Evolutionary conservation across 1,139 yeast species (phyloP).

Genomic region (Lodderomyces theae): DNA sequence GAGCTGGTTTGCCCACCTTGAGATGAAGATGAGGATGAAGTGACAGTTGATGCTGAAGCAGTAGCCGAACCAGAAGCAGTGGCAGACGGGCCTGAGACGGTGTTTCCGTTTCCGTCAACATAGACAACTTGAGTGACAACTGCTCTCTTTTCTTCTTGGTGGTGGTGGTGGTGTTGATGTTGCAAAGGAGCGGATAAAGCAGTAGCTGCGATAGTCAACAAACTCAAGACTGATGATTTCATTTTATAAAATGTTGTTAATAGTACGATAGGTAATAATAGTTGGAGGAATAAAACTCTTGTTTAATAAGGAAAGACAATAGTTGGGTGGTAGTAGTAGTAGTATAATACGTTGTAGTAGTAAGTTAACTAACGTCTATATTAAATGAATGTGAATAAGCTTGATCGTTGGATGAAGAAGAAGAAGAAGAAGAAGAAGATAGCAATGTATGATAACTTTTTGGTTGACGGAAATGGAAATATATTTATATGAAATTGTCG

Average conservation of each 20-base stretch:
- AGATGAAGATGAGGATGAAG: constrained; percentile 12
- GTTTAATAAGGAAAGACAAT: constrained; percentile 21
- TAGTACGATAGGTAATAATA: constrained; percentile 3
- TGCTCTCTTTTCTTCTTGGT: constrained; percentile 55
- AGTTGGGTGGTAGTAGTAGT: constrained; percentile 20
- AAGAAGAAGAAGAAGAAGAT: neutral
- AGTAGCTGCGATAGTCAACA: constrained; percentile 22
- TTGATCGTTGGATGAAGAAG: neutral
- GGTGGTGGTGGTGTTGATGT: constrained; percentile 41
- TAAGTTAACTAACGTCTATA: neutral
- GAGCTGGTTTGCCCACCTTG: constrained; percentile 17
- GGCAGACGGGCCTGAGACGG: constrained; percentile 24
- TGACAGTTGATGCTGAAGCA: constrained; percentile 6
- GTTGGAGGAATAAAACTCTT: constrained; percentile 7
- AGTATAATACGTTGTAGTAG: constrained; percentile 1
- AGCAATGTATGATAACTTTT: neutral
- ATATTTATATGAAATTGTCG: constrained; percentile 3
- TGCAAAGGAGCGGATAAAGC: constrained; percentile 33
- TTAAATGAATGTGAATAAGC: constrained; percentile 5
- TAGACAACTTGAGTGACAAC: constrained; percentile 80
- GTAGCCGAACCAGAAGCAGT: constrained; percentile 13
- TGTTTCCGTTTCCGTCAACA: constrained; percentile 66
- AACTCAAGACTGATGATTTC: constrained; percentile 20
- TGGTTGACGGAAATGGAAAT: neutral
- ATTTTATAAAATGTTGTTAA: constrained; percentile 10